Evolutionary conservation across 2,329 filamentous ascomycete genomes (phyloP).

Genomic region (Lachnellula arida): DNA sequence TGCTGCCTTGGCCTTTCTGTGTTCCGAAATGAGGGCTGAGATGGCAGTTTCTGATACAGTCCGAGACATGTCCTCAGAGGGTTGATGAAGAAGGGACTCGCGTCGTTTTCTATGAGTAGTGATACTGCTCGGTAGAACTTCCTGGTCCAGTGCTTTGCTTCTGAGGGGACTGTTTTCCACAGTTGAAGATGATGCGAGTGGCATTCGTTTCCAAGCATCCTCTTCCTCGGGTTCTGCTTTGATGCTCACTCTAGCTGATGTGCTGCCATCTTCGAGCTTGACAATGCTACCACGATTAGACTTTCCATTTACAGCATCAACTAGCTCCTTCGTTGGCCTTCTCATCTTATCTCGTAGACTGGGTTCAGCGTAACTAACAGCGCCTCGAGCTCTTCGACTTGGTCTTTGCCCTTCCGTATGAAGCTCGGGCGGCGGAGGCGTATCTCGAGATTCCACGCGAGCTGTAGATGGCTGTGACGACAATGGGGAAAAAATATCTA

Average conservation of each 20-base stretch:
- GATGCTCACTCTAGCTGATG: slow-evolving; percentile 13
- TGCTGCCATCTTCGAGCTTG: slow-evolving; percentile 19
- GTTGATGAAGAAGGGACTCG: slow-evolving; percentile 28
- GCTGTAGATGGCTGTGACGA: slow-evolving; percentile 44
- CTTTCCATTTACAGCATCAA: slow-evolving; percentile 66
- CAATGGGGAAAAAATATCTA: slow-evolving; percentile 41
- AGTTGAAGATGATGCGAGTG: slow-evolving; percentile 20
- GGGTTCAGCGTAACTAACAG: slow-evolving; percentile 78
- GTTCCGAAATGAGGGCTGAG: slow-evolving; percentile 29
- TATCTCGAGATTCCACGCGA: slow-evolving; percentile 40
- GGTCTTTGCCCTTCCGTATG: slow-evolving; percentile 57
- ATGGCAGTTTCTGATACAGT: slow-evolving; percentile 23
- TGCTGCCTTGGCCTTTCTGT: slow-evolving; percentile 25
- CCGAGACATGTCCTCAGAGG: slow-evolving; percentile 16
- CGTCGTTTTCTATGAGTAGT: slow-evolving; percentile 30
- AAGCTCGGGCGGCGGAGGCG: slow-evolving; percentile 56
- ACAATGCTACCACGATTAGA: slow-evolving; percentile 27
- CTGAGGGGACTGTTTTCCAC: slow-evolving; percentile 31
- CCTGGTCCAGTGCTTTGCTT: slow-evolving; percentile 20
- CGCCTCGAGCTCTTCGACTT: slow-evolving; percentile 60
- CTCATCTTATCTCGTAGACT: slow-evolving; percentile 81
- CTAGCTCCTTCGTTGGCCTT: slow-evolving; percentile 69
- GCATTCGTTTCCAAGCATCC: slow-evolving; percentile 30
- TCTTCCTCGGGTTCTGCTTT: slow-evolving; percentile 28
- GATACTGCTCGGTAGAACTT: slow-evolving; percentile 24